A percentile compares a stretch with the other conserved stretches of the same genome.
These are phyloP conservation scores for Paramecium tetraurelia DNA, from an alignment of 73 alveolate species.

Conservation along the genomic window DNA sequence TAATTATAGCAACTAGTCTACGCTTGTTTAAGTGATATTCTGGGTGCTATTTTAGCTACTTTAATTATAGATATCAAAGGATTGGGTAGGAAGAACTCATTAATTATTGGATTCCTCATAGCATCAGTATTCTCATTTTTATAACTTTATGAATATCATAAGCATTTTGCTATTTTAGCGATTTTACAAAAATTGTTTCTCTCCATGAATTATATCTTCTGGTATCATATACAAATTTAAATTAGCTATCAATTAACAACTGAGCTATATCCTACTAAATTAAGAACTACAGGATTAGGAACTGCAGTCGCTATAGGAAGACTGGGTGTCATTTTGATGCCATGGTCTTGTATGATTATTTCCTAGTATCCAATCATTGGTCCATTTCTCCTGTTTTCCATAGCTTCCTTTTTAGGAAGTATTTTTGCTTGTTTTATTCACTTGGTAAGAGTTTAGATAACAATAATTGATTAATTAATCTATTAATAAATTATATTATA, in stretches of 20 bases:
- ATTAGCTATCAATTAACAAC: constrained; percentile 14
- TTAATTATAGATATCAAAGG: constrained; percentile 57
- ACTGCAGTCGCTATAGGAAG: constrained; percentile 54
- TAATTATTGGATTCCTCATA: background rate
- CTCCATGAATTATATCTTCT: constrained; percentile 44
- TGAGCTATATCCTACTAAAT: constrained; percentile 58
- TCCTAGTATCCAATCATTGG: background rate
- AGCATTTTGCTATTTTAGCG: constrained; percentile 12
- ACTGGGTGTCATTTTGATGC: constrained; percentile 57
- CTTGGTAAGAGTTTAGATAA: background rate
- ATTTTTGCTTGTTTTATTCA: background rate
- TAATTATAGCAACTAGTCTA: background rate
- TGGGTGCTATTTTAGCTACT: constrained; percentile 57
- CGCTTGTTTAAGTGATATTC: constrained; percentile 41
- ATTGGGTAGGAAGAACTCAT: constrained; percentile 57
- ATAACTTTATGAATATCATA: background rate
- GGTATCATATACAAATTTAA: background rate
- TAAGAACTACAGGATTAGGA: constrained; percentile 64
- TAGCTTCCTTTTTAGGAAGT: background rate
- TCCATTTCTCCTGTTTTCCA: background rate
- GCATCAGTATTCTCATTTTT: background rate
- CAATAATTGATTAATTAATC: constrained; percentile 14
- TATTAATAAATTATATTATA: background rate
- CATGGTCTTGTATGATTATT: constrained; percentile 55
- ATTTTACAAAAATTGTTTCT: background rate